Evolutionary conservation across 345 rosid species (phyloP).

Genomic region (Bretschneidera sinensis): DNA sequence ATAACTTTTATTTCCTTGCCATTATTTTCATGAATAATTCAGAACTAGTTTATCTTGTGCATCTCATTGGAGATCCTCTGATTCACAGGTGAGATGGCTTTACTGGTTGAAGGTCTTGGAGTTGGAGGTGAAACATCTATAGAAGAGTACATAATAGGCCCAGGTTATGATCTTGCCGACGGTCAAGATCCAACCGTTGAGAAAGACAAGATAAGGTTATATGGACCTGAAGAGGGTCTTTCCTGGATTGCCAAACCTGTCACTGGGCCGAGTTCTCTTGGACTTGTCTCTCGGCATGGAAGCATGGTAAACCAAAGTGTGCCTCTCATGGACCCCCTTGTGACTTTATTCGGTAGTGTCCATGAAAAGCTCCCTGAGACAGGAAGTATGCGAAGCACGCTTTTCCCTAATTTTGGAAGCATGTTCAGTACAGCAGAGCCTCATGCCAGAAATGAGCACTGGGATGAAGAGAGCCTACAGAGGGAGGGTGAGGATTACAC

Average conservation of each 20-base stretch:
- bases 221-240: conserved; percentile 76
- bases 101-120: conserved; percentile 91
- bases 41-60: not conserved
- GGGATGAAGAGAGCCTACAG: conserved; percentile 87
- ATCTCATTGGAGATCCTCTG: conserved; percentile 14
- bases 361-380: conserved; percentile 87
- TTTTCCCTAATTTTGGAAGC: conserved; percentile 85
- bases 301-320: conserved; percentile 62
- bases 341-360: conserved; percentile 78
- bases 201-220: conserved; percentile 61
- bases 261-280: conserved; percentile 72
- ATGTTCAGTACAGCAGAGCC: conserved; percentile 75
- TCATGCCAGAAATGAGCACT: conserved; percentile 51
- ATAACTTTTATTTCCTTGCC: not conserved
- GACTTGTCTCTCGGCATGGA: conserved; percentile 73
- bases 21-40: conserved; percentile 3
- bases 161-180: conserved; percentile 60
- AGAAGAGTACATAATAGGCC: conserved; percentile 85
- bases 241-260: conserved; percentile 89
- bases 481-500: conserved; percentile 62
- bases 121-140: conserved; percentile 84
- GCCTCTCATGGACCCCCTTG: conserved; percentile 87
- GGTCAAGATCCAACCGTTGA: conserved; percentile 46
- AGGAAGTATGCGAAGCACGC: conserved; percentile 70
- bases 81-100: conserved; percentile 90